Evolutionary conservation across 352 stramenopile species (phyloP).

Genomic region (Globisporangium viniferum): DNA sequence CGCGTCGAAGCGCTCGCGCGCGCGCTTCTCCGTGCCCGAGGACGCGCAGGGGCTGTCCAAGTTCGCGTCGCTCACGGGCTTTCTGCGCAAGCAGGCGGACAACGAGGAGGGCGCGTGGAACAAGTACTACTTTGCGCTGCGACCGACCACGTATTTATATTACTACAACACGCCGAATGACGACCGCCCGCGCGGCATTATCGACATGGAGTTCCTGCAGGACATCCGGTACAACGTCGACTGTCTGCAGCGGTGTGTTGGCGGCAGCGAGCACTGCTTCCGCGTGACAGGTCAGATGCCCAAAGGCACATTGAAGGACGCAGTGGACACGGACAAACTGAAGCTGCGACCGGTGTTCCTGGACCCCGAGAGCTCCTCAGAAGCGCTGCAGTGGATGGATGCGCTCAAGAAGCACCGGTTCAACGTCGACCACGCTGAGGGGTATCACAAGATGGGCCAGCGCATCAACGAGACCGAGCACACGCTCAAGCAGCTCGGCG

Average conservation of each 20-base stretch:
- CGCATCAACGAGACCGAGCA: conserved; percentile 38
- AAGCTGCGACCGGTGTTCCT: conserved; percentile 69
- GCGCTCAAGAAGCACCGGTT: conserved; percentile 70
- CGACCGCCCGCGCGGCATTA: conserved; percentile 61
- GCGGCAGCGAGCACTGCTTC: conserved; percentile 61
- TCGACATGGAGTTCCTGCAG: conserved; percentile 77
- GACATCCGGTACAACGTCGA: conserved; percentile 76
- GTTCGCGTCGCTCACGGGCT: conserved; percentile 54
- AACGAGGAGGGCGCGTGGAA: conserved; percentile 78
- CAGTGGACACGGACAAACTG: conserved; percentile 24
- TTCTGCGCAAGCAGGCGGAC: conserved; percentile 74
- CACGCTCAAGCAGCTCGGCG: conserved; percentile 17
- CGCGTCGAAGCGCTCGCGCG: conserved; percentile 37
- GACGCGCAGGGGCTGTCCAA: conserved; percentile 40
- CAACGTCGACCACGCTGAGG: conserved; percentile 41
- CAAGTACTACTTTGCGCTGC: conserved; percentile 79
- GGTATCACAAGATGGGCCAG: conserved; percentile 32
- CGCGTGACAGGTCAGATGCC: conserved; percentile 68
- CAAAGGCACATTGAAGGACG: conserved; percentile 20
- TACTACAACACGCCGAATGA: conserved; percentile 76
- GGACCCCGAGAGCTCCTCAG: conserved; percentile 44
- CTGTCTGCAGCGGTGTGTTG: conserved; percentile 69
- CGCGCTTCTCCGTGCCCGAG: conserved; percentile 54
- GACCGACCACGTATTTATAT: conserved; percentile 74
- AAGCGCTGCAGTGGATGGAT: conserved; percentile 67